Conservation (phyloP, 2,329 filamentous ascomycete species). For the Alternaria ethzedia region DNA sequence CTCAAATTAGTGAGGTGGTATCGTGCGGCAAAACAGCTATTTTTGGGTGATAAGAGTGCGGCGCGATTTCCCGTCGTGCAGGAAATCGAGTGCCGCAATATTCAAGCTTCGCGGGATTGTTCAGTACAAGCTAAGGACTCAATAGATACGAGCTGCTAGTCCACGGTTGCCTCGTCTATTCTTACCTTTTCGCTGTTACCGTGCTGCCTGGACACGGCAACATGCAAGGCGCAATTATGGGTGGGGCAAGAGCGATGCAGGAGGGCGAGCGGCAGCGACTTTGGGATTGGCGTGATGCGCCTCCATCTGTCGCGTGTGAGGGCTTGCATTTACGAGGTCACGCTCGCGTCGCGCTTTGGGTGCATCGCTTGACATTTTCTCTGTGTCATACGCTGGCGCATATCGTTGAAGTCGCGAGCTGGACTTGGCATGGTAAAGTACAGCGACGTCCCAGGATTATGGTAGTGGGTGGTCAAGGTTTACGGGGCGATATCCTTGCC, state of each 20-base stretch:
- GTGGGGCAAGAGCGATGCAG: neutral
- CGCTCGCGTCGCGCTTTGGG: neutral
- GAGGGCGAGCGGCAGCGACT: neutral
- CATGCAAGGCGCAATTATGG: neutral
- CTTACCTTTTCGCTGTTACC: neutral
- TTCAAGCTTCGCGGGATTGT: neutral
- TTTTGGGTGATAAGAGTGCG: neutral
- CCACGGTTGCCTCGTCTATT: neutral
- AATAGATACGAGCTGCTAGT: neutral
- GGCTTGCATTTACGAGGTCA: slow-evolving; percentile 1
- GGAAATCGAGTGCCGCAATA: neutral
- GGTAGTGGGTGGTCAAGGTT: neutral
- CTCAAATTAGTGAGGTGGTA: neutral
- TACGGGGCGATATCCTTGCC: neutral
- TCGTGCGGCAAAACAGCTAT: neutral
- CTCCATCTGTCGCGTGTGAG: neutral
- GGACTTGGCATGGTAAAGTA: neutral
- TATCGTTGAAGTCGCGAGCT: neutral
- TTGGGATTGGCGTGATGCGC: neutral
- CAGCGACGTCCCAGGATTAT: neutral
- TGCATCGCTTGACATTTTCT: neutral
- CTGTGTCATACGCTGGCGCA: neutral
- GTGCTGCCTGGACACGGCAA: neutral
- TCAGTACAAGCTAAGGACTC: neutral
- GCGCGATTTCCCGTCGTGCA: neutral